A percentile compares a stretch with the other conserved stretches of the same genome.
Evolutionary conservation across 805 yeast genomes (phyloP).

Genomic region (Candida silvatica): DNA sequence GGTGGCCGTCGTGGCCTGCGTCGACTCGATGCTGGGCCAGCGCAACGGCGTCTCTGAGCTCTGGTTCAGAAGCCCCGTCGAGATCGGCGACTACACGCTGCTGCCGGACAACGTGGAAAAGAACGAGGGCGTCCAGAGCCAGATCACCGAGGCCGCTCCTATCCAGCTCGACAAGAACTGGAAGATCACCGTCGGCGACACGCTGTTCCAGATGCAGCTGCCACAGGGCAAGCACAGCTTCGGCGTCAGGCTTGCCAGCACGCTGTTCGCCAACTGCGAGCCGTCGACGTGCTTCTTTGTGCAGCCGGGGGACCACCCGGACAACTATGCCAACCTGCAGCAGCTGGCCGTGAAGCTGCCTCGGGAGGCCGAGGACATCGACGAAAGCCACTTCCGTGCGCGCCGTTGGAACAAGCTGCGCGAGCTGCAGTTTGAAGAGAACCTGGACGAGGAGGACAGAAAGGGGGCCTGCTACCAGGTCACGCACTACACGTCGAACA

Average conservation of each 20-base stretch:
- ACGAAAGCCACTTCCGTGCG: not conserved
- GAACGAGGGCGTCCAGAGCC: constrained; percentile 4
- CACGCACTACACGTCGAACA: constrained; percentile 46
- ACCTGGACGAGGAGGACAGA: constrained; percentile 8
- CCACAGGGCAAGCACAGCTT: constrained; percentile 1
- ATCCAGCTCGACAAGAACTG: constrained; percentile 12
- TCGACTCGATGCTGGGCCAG: constrained; percentile 19
- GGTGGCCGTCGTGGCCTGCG: constrained; percentile 17
- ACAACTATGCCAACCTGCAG: constrained; percentile 9
- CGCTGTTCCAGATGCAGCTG: constrained; percentile 4
- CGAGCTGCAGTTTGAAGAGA: constrained; percentile 1
- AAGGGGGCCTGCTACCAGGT: no score
- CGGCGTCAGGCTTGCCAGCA: constrained; percentile 15
- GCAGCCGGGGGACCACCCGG: constrained; percentile 4
- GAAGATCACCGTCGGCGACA: constrained; percentile 8
- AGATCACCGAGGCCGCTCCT: constrained; percentile 11
- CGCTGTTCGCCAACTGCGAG: constrained; percentile 19
- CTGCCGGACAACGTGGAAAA: constrained; percentile 4
- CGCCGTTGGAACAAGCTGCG: constrained; percentile 7
- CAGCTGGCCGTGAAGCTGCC: constrained; percentile 5
- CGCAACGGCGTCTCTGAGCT: constrained; percentile 20
- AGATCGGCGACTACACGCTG: constrained; percentile 7
- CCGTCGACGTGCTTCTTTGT: constrained; percentile 18
- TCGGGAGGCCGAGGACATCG: not conserved
- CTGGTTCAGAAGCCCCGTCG: constrained; percentile 16